These are phyloP conservation scores for Aquilaria sinensis DNA, from an alignment of 345 rosid species.

Conservation along the genomic window DNA sequence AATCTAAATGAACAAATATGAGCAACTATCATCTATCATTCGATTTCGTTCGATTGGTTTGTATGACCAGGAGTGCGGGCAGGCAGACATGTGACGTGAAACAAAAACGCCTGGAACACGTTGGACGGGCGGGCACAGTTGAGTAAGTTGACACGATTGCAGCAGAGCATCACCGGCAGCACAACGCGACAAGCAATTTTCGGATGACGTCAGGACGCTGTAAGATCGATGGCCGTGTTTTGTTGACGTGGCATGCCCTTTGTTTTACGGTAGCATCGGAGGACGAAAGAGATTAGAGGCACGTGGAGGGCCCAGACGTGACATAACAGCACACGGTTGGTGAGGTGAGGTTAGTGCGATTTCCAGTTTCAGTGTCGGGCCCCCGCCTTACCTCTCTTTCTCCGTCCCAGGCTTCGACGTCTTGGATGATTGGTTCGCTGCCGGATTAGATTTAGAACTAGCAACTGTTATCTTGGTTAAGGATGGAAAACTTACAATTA, in stretches of 20 bases:
- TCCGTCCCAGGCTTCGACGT: too few species aligned
- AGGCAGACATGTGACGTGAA: too few species aligned
- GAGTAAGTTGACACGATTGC: too few species aligned
- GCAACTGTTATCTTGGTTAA: too few species aligned
- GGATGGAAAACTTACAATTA: too few species aligned
- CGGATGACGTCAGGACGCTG: not conserved
- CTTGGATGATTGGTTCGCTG: too few species aligned
- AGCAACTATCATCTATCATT: too few species aligned
- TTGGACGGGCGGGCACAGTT: not conserved
- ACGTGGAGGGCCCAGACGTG: constrained; percentile 22
- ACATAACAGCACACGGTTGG: constrained; percentile 9
- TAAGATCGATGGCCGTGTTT: not conserved
- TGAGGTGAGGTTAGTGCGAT: constrained; percentile 1
- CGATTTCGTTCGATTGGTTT: too few species aligned
- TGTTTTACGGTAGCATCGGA: not conserved
- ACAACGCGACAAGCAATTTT: not conserved
- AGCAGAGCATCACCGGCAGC: not conserved
- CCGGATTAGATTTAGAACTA: too few species aligned
- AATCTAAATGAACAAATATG: too few species aligned
- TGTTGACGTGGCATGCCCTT: not conserved
- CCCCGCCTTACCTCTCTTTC: not conserved
- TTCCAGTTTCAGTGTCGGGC: not conserved
- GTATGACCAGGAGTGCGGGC: too few species aligned
- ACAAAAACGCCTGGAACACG: not conserved
- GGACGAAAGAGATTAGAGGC: not conserved